phyloP scores from a whole-genome alignment of 805 yeast species.

The Candida boidinii region DNA sequence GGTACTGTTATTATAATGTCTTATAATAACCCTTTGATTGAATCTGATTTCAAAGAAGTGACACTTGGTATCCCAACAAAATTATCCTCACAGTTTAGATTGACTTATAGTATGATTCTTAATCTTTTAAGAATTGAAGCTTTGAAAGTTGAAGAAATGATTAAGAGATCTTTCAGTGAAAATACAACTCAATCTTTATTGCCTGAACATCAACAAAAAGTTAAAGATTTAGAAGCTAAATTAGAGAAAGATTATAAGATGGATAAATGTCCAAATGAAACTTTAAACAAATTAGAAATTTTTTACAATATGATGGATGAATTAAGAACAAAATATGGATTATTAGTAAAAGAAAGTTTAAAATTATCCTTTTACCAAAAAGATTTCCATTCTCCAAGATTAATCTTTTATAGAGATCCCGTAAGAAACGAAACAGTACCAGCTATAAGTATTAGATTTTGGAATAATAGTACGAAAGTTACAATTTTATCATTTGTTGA shows the following conservation, averaged over 20 bases:
- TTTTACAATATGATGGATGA: conserved; percentile 36
- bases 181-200: conserved; percentile 75
- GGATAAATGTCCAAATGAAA: conserved; percentile 24
- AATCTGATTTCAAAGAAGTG: conserved; percentile 62
- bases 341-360: conserved; percentile 39
- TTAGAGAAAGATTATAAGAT: conserved; percentile 21
- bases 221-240: conserved; percentile 35
- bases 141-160: conserved; percentile 94
- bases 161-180: conserved; percentile 90
- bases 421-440: conserved; percentile 27
- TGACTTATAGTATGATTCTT: conserved; percentile 93
- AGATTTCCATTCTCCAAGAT: conserved; percentile 43
- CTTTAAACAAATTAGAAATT: conserved; percentile 33
- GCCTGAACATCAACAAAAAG: conserved; percentile 71
- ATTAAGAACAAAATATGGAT: conserved; percentile 34
- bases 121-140: conserved; percentile 91
- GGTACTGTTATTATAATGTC: conserved; percentile 96
- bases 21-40: conserved; percentile 54
- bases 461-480: conserved; percentile 23
- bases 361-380: conserved; percentile 39
- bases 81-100: conserved; percentile 81
- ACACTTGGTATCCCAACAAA: conserved; percentile 87
- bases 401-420: conserved; percentile 48
- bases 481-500: conserved; percentile 38
- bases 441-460: conserved; percentile 48